A percentile compares a stretch with the other conserved stretches of the same genome.
Conservation (phyloP, 257 asterid genomes). For the Nicotiana benthamiana region DNA sequence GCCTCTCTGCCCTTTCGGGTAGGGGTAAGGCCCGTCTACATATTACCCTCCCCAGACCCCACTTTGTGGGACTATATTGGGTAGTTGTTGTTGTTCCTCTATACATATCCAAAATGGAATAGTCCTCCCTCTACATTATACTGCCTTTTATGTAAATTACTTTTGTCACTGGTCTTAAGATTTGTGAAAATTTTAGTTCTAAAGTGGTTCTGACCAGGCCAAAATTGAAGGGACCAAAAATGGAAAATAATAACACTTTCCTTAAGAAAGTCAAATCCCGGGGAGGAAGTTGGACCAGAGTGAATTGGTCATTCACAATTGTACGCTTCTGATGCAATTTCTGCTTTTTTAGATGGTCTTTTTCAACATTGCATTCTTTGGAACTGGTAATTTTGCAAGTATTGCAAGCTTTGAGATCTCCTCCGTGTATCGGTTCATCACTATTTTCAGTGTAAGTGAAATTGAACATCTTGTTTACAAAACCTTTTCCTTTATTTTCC, state of each 20-base stretch:
- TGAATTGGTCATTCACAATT: background rate
- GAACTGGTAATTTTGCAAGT: conserved; percentile 97
- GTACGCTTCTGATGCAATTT: background rate
- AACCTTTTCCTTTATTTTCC: background rate
- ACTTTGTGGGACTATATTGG: too few relatives aligned
- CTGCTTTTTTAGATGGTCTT: conserved; percentile 64
- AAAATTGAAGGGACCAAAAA: background rate
- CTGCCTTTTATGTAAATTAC: background rate
- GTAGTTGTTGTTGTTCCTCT: too few relatives aligned
- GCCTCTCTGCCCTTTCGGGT: too few relatives aligned
- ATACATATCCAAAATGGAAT: background rate
- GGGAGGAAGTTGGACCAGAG: background rate
- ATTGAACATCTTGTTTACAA: background rate
- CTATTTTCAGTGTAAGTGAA: conserved; percentile 82
- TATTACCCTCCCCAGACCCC: too few relatives aligned
- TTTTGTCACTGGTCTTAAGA: background rate
- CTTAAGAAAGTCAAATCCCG: background rate
- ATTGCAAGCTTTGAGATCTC: conserved; percentile 97
- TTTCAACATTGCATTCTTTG: conserved; percentile 94
- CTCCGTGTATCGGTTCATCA: conserved; percentile 91
- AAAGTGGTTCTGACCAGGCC: background rate
- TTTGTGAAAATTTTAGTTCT: background rate
- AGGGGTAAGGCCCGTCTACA: too few relatives aligned
- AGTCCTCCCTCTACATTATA: background rate
- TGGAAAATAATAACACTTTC: too few relatives aligned